Evolutionary conservation across 202 grass and related monocot species (phyloP).

Genomic region (Miscanthus sacchariflorus): DNA sequence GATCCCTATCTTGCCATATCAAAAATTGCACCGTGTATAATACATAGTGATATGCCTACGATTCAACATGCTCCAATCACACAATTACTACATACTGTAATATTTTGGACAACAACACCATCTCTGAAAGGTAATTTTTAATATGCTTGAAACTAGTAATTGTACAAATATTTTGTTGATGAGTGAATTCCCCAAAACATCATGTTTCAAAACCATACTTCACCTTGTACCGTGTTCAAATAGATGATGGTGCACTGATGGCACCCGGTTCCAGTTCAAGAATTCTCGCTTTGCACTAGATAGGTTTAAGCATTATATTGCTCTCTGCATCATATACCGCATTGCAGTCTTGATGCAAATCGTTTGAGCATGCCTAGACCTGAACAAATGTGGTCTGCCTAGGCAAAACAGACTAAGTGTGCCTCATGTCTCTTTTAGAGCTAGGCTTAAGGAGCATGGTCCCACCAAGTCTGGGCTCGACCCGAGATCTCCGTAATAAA

Average conservation of each 20-base stretch:
- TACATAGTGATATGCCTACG: neutral
- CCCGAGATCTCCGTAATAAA: no score
- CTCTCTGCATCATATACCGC: no score
- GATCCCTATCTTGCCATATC: neutral
- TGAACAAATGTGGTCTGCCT: no score
- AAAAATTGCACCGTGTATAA: neutral
- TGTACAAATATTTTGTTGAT: neutral
- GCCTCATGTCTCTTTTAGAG: no score
- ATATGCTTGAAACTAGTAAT: neutral
- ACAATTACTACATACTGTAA: neutral
- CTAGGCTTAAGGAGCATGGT: no score
- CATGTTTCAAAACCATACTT: no score
- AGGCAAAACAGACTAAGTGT: no score
- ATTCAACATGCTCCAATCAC: neutral
- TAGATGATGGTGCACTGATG: neutral
- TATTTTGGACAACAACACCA: neutral
- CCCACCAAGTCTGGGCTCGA: no score
- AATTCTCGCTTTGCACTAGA: neutral
- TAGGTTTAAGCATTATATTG: neutral
- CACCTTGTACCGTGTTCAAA: neutral
- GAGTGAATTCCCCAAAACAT: neutral
- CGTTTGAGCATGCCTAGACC: no score
- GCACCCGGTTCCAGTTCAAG: neutral
- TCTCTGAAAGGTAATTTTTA: neutral
- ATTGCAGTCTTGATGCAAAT: no score